A percentile compares a stretch with the other conserved stretches of the same genome.
phyloP scores from a whole-genome alignment of 192 early-diverging fungal species.

The Spizellomyces punctatus region DNA sequence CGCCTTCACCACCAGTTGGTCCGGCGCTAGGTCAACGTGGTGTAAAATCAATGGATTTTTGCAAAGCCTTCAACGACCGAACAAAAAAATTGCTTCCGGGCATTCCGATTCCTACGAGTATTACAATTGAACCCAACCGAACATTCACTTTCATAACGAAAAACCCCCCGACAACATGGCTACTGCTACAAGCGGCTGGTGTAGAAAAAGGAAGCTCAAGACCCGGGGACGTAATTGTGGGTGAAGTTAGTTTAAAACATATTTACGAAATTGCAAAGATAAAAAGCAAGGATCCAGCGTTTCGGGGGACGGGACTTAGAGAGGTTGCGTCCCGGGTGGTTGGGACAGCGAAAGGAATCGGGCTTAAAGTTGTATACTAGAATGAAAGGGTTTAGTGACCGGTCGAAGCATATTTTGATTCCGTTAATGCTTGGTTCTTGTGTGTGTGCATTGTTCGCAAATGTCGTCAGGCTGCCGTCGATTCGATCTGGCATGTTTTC shows the following conservation, averaged over 20 bases:
- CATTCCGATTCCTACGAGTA: conserved; percentile 82
- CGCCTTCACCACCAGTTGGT: conserved; percentile 90
- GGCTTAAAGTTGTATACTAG: conserved; percentile 75
- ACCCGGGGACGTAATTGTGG: conserved; percentile 75
- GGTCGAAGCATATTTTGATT: too few relatives aligned
- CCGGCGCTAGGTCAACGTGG: conserved; percentile 95
- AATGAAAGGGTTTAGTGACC: too few relatives aligned
- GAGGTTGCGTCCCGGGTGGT: conserved; percentile 74
- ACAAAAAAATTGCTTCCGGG: conserved; percentile 81
- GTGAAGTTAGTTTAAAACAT: conserved; percentile 87
- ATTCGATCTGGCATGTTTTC: too few relatives aligned
- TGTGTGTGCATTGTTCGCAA: too few relatives aligned
- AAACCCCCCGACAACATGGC: conserved; percentile 84
- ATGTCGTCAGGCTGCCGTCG: too few relatives aligned
- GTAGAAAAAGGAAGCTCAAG: conserved; percentile 79
- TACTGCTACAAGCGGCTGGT: conserved; percentile 85
- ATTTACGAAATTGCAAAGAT: conserved; percentile 93
- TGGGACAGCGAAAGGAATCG: conserved; percentile 77
- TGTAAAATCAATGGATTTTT: conserved; percentile 98
- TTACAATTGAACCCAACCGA: conserved; percentile 88
- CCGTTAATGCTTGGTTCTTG: too few relatives aligned
- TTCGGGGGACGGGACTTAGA: conserved; percentile 70
- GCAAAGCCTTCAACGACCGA: conserved; percentile 94
- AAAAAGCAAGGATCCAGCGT: conserved; percentile 78
- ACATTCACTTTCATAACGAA: conserved; percentile 89